Evolutionary conservation across 306 rosid genomes (phyloP).

Genomic region (Macrotyloma uniflorum): DNA sequence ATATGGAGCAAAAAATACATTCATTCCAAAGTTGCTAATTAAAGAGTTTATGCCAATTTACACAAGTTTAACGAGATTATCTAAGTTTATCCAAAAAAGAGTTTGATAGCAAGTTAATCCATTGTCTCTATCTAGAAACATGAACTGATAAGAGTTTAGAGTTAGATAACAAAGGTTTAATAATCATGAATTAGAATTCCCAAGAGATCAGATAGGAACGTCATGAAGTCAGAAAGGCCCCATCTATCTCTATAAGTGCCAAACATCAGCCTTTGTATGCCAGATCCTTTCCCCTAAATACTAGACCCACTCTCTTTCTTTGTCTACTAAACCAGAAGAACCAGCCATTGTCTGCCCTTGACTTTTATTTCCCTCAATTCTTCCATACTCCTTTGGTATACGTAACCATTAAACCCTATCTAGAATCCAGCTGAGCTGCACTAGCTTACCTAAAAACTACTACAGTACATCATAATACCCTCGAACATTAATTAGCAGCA

Average conservation of each 20-base stretch:
- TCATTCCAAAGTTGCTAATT: not conserved
- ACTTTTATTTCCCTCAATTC: not conserved
- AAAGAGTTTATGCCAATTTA: not conserved
- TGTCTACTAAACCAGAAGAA: not conserved
- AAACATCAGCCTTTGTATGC: not conserved
- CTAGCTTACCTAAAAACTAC: not conserved
- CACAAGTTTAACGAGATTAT: not conserved
- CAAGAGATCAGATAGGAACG: not conserved
- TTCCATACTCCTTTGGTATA: not conserved
- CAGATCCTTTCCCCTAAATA: not conserved
- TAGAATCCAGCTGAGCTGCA: not conserved
- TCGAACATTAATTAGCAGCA: not conserved
- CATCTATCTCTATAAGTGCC: not conserved
- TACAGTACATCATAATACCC: not conserved
- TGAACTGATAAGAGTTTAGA: not conserved
- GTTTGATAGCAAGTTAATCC: not conserved
- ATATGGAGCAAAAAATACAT: not conserved
- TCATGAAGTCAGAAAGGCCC: not conserved
- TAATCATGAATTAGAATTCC: not conserved
- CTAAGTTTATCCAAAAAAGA: not conserved
- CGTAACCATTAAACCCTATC: not conserved
- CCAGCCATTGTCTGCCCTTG: not conserved
- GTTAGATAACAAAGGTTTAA: not conserved
- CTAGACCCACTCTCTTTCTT: not conserved
- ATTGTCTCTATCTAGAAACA: not conserved